Base-by-base conservation (phyloP, 148 eudicot species). In the Gaultheria prostrata region DNA sequence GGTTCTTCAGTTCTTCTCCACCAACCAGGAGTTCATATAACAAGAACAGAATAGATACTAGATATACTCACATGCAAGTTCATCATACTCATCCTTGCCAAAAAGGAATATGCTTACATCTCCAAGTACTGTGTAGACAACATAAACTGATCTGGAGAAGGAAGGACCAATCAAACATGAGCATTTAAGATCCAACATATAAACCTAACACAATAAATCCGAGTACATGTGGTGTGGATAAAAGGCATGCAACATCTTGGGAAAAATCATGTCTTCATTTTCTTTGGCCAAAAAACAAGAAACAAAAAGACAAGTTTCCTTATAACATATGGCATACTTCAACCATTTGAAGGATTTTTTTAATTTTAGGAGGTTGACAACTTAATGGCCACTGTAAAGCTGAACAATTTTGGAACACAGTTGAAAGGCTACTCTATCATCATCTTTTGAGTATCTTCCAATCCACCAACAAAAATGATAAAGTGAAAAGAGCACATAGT, bases 81-180 rank as follows among this genome's bases (percentile, higher is more conserved):
- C 99, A 63, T 97, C 99, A 75, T 97, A 97, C 83, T 91, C 98
- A 84, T 97, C 99, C 91, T 97, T 97, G 89, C 99, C 99, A 70
- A 97, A 98, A 80, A 93, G 91, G 84, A 87, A 95, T 71, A 95
- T 85, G 89, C 93, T 92, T 82, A 97, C 93, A 73, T 94, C 96
- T 53, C 98, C 99, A 56, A 97, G 95, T 88, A 97, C 95, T 24
- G 97, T 93, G 91, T 95, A 97, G 28, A 95, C 99, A 83, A 95
- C 72, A 83, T 95, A 95, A 73, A 97, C 98, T 76, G 99, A 97
- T 89, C 99, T 97, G 96, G n/a, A 80, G 61, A 77, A 73, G 76
- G 56, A 72, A 70, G 24, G 54, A 82, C 33, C 21, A 77, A 20
- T 14, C n/a, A 79, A 53, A 26, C 78, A 69, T 3, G 17, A 53